phyloP scores from a whole-genome alignment of 129 eudicot species.

The Helichrysum umbraculigerum region DNA sequence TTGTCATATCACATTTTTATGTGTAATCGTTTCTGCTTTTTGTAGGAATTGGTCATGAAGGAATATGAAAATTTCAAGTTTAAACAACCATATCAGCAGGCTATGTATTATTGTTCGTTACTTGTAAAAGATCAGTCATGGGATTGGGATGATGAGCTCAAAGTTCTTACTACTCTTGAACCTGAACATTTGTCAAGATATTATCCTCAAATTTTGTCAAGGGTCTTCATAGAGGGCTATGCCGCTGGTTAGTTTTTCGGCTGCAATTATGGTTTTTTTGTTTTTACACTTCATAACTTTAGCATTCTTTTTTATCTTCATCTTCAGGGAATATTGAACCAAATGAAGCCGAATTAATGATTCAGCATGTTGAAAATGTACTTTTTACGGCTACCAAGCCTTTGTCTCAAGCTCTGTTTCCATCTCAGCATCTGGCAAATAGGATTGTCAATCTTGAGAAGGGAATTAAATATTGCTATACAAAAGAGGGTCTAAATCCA shows the following conservation, averaged over 20 bases:
- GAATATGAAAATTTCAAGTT: slow-evolving; percentile 79
- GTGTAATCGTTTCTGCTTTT: slow-evolving; percentile 16
- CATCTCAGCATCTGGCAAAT: slow-evolving; percentile 81
- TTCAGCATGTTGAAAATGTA: slow-evolving; percentile 65
- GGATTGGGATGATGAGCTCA: slow-evolving; percentile 85
- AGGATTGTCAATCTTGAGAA: slow-evolving; percentile 76
- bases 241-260: slow-evolving; percentile 60
- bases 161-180: slow-evolving; percentile 70
- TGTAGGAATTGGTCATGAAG: slow-evolving; percentile 70
- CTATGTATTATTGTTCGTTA: slow-evolving; percentile 84
- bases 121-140: slow-evolving; percentile 70
- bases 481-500: slow-evolving; percentile 83
- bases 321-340: slow-evolving; percentile 76
- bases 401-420: slow-evolving; percentile 67
- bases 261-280: background rate
- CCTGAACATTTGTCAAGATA: slow-evolving; percentile 64
- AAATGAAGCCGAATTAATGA: slow-evolving; percentile 77
- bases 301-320: slow-evolving; percentile 12
- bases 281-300: slow-evolving; percentile 5
- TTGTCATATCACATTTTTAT: slow-evolving; percentile 8
- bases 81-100: slow-evolving; percentile 96
- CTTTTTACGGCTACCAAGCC: slow-evolving; percentile 62
- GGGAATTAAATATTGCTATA: slow-evolving; percentile 58
- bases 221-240: slow-evolving; percentile 79
- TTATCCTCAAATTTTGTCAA: slow-evolving; percentile 75